A percentile compares a stretch with the other conserved stretches of the same genome.
These are phyloP conservation scores for Rhizophagus prolifer DNA, from an alignment of 192 early-diverging fungal genomes.

Conservation along the genomic window DNA sequence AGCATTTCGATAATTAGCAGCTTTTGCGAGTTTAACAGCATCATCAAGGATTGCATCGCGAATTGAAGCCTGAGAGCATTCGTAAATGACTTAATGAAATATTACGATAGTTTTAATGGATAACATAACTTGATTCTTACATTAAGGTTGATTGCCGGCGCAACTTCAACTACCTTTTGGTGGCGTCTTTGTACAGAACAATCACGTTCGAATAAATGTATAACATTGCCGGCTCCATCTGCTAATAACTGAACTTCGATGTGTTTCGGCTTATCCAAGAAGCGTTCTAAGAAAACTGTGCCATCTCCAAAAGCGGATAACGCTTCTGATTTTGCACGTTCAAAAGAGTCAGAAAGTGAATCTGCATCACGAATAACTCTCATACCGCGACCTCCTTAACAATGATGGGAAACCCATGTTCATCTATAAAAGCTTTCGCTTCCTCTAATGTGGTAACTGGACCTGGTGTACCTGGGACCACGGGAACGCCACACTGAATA, in stretches of 20 bases:
- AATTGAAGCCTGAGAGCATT: conserved; percentile 38
- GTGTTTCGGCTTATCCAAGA: conserved; percentile 88
- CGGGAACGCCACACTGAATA: conserved; percentile 77
- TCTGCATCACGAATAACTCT: conserved; percentile 80
- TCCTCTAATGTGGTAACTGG: conserved; percentile 68
- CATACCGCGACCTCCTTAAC: conserved; percentile 98
- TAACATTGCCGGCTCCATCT: conserved; percentile 79
- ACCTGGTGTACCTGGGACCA: conserved; percentile 92
- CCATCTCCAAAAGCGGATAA: conserved; percentile 93
- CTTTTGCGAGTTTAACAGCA: conserved; percentile 88
- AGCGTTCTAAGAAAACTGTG: conserved; percentile 93
- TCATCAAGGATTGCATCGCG: conserved; percentile 82
- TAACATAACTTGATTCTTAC: background rate
- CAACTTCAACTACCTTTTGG: conserved; percentile 96
- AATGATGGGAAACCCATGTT: conserved; percentile 90
- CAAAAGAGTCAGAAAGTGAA: conserved; percentile 75
- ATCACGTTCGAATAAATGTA: conserved; percentile 93
- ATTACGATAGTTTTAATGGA: background rate
- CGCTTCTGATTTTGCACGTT: conserved; percentile 86
- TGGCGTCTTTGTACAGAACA: conserved; percentile 97
- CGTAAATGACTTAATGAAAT: background rate
- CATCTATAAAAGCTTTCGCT: conserved; percentile 69
- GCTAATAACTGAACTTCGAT: conserved; percentile 97
- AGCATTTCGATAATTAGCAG: conserved; percentile 90
- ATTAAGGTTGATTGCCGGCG: conserved; percentile 77